phyloP scores from a whole-genome alignment of 2,329 filamentous ascomycete species.

The Xylaria sp. region DNA sequence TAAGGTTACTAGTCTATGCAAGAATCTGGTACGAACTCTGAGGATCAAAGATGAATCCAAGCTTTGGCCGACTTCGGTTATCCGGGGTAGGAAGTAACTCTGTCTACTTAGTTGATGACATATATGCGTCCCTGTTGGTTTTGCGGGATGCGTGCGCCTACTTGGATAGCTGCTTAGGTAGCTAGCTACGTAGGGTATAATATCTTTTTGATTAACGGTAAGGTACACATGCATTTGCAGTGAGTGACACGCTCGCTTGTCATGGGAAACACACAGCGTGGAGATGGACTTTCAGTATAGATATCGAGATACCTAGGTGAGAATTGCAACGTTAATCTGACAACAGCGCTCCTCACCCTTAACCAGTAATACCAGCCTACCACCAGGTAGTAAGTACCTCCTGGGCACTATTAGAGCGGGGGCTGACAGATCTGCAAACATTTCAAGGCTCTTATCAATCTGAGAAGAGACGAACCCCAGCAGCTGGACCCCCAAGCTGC shows the following conservation, averaged over 20 bases:
- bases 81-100: background rate
- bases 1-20: background rate
- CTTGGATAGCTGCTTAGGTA: background rate
- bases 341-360: too few species aligned
- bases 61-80: slow-evolving; percentile 23
- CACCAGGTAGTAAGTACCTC: too few species aligned
- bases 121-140: slow-evolving; percentile 23
- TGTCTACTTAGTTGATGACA: background rate
- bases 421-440: slow-evolving; percentile 35
- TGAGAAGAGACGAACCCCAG: slow-evolving; percentile 25
- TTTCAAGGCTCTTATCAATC: slow-evolving; percentile 26
- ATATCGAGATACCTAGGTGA: background rate
- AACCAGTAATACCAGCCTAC: background rate
- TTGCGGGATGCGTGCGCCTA: background rate
- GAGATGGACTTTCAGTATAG: background rate
- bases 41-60: slow-evolving; percentile 10
- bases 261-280: slow-evolving; percentile 4
- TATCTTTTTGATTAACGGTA: slow-evolving; percentile 4
- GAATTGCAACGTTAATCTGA: too few species aligned
- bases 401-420: slow-evolving; percentile 18
- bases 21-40: background rate
- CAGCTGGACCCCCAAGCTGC: slow-evolving; percentile 21
- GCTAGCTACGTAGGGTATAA: background rate
- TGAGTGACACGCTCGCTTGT: background rate
- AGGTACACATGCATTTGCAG: slow-evolving; percentile 12